phyloP scores from a whole-genome alignment of 306 rosid species.

The Cucurbita pepo region DNA sequence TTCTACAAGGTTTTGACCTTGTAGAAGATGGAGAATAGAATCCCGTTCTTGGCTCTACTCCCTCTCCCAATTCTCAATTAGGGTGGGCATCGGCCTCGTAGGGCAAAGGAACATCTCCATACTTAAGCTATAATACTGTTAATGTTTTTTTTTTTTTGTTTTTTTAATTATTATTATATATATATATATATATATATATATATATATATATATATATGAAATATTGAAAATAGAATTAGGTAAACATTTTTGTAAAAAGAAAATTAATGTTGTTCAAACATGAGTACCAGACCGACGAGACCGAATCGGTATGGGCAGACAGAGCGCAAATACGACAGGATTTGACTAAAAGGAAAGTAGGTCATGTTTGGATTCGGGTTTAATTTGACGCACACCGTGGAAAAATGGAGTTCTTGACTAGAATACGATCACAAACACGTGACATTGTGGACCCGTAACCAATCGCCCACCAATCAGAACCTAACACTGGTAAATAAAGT shows the following conservation, averaged over 20 bases:
- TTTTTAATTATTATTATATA: too few species aligned
- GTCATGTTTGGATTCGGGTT: not conserved
- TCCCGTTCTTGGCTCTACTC: too few species aligned
- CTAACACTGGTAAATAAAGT: not conserved
- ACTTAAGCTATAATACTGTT: too few species aligned
- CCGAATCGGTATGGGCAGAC: not conserved
- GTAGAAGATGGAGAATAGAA: too few species aligned
- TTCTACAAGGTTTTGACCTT: too few species aligned
- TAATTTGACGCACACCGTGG: not conserved
- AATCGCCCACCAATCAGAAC: not conserved
- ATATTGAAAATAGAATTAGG: not conserved
- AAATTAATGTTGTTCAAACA: not conserved
- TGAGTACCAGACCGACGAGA: not conserved
- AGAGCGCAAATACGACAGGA: not conserved
- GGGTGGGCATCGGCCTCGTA: too few species aligned
- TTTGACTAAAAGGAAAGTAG: not conserved
- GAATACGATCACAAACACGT: not conserved
- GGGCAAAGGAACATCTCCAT: too few species aligned
- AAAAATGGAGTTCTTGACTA: not conserved
- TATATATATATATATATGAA: not conserved
- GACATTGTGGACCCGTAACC: not conserved
- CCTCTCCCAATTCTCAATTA: too few species aligned
- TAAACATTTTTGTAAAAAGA: not conserved
- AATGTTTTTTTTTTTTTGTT: too few species aligned
- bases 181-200: not conserved